Conservation (phyloP, 345 rosid genomes). For the Microcos paniculata region DNA sequence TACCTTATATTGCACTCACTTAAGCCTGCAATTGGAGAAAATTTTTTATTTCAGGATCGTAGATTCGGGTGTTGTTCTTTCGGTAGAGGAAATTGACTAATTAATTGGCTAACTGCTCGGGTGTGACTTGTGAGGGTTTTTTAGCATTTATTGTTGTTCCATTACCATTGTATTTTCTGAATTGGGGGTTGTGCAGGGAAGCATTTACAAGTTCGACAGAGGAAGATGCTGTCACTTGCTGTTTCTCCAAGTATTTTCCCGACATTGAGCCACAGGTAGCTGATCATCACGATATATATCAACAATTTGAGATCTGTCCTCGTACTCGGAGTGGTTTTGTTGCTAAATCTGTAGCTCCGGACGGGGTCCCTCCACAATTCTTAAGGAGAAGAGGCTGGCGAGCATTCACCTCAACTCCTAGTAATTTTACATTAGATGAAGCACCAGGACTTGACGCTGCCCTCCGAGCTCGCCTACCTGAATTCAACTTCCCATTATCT, state of each 20-base stretch:
- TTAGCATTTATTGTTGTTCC: too few species aligned
- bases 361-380: slow-evolving; percentile 50
- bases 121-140: too few species aligned
- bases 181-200: not conserved
- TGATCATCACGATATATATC: slow-evolving; percentile 30
- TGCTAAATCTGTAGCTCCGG: slow-evolving; percentile 48
- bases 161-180: not conserved
- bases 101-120: too few species aligned
- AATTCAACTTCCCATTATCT: slow-evolving; percentile 24
- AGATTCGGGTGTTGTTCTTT: too few species aligned
- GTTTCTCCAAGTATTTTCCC: slow-evolving; percentile 21
- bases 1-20: too few species aligned
- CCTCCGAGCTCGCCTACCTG: slow-evolving; percentile 36
- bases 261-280: slow-evolving; percentile 33
- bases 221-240: not conserved
- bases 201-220: not conserved
- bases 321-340: slow-evolving; percentile 7
- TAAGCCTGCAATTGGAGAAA: too few species aligned
- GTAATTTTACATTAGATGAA: slow-evolving; percentile 27
- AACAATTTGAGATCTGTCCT: slow-evolving; percentile 33
- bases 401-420: slow-evolving; percentile 23
- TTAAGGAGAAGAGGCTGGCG: slow-evolving; percentile 51
- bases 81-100: too few species aligned
- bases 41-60: too few species aligned
- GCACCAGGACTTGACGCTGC: slow-evolving; percentile 41